Evolutionary conservation across 768 basidiomycete species (phyloP).

Genomic region (Mycena galericulata): DNA sequence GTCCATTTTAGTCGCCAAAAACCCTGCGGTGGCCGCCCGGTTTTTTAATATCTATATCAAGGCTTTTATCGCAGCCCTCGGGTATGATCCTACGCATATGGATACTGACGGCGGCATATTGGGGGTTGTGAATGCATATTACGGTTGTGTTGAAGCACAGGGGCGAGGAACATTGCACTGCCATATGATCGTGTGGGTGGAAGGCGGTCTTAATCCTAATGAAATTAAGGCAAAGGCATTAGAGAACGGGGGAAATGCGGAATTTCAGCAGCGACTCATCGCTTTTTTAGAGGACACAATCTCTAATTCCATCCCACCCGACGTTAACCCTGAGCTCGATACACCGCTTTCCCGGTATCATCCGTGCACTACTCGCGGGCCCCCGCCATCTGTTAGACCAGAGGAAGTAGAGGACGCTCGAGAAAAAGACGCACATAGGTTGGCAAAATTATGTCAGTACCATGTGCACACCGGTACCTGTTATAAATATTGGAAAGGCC

Average conservation of each 20-base stretch:
- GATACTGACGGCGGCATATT: not conserved
- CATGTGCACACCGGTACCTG: not conserved
- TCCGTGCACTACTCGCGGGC: not conserved
- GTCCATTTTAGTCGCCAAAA: not conserved
- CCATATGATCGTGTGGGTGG: conserved; percentile 12
- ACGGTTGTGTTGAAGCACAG: conserved; percentile 13
- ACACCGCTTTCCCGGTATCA: not conserved
- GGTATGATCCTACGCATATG: not conserved
- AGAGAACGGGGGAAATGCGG: not conserved
- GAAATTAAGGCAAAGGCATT: conserved; percentile 3
- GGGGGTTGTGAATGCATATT: conserved; percentile 8
- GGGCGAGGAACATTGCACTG: conserved; percentile 5
- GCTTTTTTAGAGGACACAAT: not conserved
- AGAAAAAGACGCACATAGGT: not conserved
- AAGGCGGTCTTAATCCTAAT: conserved; percentile 1
- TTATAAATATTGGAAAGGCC: conserved; percentile 15
- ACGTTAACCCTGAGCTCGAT: not conserved
- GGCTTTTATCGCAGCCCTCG: not conserved
- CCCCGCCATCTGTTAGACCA: not conserved
- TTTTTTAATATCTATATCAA: conserved; percentile 19
- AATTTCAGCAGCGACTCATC: conserved; percentile 3
- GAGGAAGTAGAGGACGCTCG: not conserved
- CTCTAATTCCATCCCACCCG: not conserved
- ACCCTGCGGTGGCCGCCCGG: conserved; percentile 4
- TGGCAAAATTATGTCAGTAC: not conserved